phyloP scores from a whole-genome alignment of 176 grass and related monocot species.

The Oryza glumipatula region DNA sequence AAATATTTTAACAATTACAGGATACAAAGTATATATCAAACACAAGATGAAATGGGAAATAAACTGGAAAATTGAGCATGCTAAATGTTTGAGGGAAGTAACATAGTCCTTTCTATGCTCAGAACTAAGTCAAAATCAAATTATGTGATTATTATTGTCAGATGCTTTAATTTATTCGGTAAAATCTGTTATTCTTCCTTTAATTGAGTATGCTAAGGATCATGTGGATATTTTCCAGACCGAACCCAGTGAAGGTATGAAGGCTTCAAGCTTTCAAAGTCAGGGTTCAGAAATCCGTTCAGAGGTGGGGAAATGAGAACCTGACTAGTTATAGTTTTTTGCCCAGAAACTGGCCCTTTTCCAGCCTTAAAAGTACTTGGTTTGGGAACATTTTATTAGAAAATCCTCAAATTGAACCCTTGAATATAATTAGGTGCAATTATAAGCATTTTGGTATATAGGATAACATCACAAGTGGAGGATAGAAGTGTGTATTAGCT shows the following conservation, averaged over 20 bases:
- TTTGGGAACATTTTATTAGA: not conserved
- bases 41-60: not conserved
- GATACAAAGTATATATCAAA: slow-evolving; percentile 10
- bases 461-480: not conserved
- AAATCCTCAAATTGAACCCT: not conserved
- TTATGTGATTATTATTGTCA: not conserved
- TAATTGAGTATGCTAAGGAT: not conserved
- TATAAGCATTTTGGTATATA: not conserved
- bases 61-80: slow-evolving; percentile 9
- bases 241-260: too few species aligned
- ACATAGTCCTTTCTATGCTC: not conserved
- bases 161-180: not conserved
- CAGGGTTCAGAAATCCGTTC: not conserved
- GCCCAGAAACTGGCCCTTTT: not conserved
- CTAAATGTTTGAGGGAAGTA: slow-evolving; percentile 8
- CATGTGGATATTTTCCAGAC: not conserved
- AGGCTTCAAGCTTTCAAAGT: not conserved
- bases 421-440: not conserved
- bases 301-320: not conserved
- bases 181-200: not conserved
- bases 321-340: not conserved
- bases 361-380: not conserved
- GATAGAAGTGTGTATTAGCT: not conserved
- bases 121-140: slow-evolving; percentile 32
- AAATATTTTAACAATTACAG: slow-evolving; percentile 5